These are phyloP conservation scores for Xylaria sp. DNA, from an alignment of 2,329 filamentous ascomycete genomes.

Conservation along the genomic window DNA sequence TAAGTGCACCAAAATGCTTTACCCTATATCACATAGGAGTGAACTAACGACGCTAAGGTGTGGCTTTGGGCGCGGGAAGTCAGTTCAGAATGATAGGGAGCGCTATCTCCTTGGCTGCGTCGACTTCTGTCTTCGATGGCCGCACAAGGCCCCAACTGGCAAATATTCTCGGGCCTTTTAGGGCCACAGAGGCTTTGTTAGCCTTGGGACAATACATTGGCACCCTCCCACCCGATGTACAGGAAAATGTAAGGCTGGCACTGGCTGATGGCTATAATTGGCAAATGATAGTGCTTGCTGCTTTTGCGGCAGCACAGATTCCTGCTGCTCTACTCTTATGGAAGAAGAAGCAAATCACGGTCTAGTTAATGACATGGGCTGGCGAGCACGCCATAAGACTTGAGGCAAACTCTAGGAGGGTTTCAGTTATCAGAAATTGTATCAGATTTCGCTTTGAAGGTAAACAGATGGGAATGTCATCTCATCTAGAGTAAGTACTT, in stretches of 20 bases:
- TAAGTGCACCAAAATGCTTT: constrained; percentile 4
- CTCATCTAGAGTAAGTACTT: no score
- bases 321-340: constrained; percentile 30
- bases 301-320: constrained; percentile 28
- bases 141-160: constrained; percentile 15
- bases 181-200: no score
- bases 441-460: no score
- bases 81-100: constrained; percentile 36
- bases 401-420: no score
- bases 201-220: neutral
- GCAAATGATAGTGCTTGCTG: constrained; percentile 29
- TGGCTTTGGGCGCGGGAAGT: constrained; percentile 27
- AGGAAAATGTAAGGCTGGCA: constrained; percentile 11
- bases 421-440: no score
- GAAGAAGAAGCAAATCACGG: constrained; percentile 27
- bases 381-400: no score
- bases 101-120: constrained; percentile 26
- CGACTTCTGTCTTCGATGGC: constrained; percentile 31
- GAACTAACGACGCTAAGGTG: no score
- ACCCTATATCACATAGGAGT: no score
- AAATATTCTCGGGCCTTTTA: constrained; percentile 7
- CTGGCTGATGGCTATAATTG: constrained; percentile 31
- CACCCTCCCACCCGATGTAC: constrained; percentile 14
- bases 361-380: neutral
- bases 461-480: no score